These are phyloP conservation scores for Mycena belliarum DNA, from an alignment of 768 basidiomycete genomes.

Conservation along the genomic window DNA sequence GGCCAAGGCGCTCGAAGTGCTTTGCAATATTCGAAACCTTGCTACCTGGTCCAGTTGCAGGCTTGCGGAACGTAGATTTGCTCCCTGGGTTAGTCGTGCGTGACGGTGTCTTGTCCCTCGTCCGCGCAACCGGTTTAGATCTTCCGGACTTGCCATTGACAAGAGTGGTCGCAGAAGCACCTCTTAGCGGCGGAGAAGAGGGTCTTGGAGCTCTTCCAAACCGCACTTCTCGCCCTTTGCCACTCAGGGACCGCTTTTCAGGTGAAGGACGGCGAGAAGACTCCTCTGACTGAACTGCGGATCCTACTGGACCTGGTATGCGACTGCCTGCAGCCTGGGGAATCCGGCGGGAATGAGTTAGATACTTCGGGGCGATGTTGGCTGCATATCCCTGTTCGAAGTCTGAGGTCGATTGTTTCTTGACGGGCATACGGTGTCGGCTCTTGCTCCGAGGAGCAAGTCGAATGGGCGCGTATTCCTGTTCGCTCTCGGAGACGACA, in stretches of 20 bases:
- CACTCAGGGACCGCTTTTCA: conserved; percentile 56
- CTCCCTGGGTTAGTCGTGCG: conserved; percentile 44
- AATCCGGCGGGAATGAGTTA: conserved; percentile 54
- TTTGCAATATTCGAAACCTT: conserved; percentile 89
- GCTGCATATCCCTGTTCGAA: conserved; percentile 91
- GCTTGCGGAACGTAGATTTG: conserved; percentile 59
- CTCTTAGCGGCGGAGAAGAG: conserved; percentile 33
- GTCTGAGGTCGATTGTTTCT: conserved; percentile 73
- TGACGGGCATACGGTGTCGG: conserved; percentile 49
- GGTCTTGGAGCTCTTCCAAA: conserved; percentile 42
- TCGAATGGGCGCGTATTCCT: conserved; percentile 51
- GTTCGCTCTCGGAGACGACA: conserved; percentile 80
- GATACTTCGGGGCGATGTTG: conserved; percentile 82
- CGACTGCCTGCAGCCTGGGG: conserved; percentile 41
- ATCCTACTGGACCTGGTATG: conserved; percentile 53
- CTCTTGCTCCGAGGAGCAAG: conserved; percentile 49
- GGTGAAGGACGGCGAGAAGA: conserved; percentile 72
- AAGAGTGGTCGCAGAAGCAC: conserved; percentile 27
- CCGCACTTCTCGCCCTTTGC: conserved; percentile 40
- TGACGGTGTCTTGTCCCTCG: conserved; percentile 43
- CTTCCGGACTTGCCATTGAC: conserved; percentile 31
- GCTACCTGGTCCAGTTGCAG: conserved; percentile 47
- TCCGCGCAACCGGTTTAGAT: conserved; percentile 36
- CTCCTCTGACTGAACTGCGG: conserved; percentile 54
- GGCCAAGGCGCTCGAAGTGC: conserved; percentile 84